Evolutionary conservation across 768 basidiomycete genomes (phyloP), one percentile per base, ranked within the genome.

Genomic region (Trametes sanguinea): DNA sequence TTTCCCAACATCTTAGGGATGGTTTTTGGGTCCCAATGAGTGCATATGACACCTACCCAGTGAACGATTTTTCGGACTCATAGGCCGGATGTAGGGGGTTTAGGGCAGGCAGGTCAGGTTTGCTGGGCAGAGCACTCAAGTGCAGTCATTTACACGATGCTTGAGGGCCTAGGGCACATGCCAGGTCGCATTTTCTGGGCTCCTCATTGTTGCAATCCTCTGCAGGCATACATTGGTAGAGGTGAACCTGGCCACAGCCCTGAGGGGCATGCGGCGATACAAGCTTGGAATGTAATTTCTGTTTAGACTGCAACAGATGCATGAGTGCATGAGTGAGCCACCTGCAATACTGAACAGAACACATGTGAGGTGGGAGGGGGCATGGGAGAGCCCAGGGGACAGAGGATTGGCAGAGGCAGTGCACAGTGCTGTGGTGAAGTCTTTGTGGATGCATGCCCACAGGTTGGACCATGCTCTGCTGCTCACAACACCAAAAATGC

Each of bases 371-470:
- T 51, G 47, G 6, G 17, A 43, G 8, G 32, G 32, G 8, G 62
- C 68, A 9, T 57, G 27, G 30, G 9, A 30, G 65, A 55, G 46
- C 54, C 10, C 3, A 17, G 6, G 50, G 68, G 5, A 68, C 68
- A 45, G 7, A 17, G 16, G 66, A 4, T 46, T 72, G 7, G 60
- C 68, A 7, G 54, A 10, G 37, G 54, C 30, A 33, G 30, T 37
- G 6, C 27, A n/a, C 27, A 8, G 14, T 8, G 32, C 54, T 3
- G 8, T 35, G 45, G 33, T 33, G 4, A 35, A 56, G 54, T 56
- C 32, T 56, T 35, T 46, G 54, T 33, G 33, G 9, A 4, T 8
- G 29, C 2, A 30, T 46, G n/a, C 22, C 3, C 45, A 4, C 27
- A 27, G 54, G 17, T 33, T 27, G 33, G n/a, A 32, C 45, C 2